Evolutionary conservation across 805 yeast genomes (phyloP).

Genomic region (Huiozyma naganishii): DNA sequence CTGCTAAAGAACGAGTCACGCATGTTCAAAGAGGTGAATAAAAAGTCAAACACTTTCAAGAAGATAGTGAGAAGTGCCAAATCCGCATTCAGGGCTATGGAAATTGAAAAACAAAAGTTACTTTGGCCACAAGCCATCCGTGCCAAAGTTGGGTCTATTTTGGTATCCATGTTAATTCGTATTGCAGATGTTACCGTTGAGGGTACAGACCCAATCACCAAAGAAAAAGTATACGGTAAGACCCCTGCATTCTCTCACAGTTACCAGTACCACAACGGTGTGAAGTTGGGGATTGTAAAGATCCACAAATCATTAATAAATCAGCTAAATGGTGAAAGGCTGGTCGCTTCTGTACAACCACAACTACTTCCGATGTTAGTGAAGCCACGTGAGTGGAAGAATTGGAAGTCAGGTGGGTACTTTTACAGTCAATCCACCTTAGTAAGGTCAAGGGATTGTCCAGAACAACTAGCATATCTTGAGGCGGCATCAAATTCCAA

Average conservation of each 20-base stretch:
- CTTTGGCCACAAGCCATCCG: constrained; percentile 47
- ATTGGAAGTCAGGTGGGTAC: constrained; percentile 80
- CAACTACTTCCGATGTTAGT: constrained; percentile 89
- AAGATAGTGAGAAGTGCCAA: constrained; percentile 32
- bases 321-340: constrained; percentile 54
- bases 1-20: constrained; percentile 47
- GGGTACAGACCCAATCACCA: constrained; percentile 74
- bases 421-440: constrained; percentile 50
- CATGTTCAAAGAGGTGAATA: constrained; percentile 42
- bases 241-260: constrained; percentile 90
- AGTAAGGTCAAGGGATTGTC: constrained; percentile 71
- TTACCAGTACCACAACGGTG: constrained; percentile 71
- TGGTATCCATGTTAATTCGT: constrained; percentile 63
- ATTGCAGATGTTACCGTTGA: constrained; percentile 73
- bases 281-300: constrained; percentile 69
- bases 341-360: constrained; percentile 62
- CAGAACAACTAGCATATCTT: constrained; percentile 83
- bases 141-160: constrained; percentile 73
- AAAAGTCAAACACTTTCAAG: constrained; percentile 34
- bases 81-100: constrained; percentile 28
- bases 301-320: constrained; percentile 60
- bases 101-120: constrained; percentile 28
- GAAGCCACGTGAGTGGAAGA: constrained; percentile 81
- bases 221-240: constrained; percentile 49
- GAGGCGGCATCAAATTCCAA: constrained; percentile 71